These are phyloP conservation scores for Diaporthe vaccinii DNA, from an alignment of 2,329 filamentous ascomycete species.

Conservation along the genomic window DNA sequence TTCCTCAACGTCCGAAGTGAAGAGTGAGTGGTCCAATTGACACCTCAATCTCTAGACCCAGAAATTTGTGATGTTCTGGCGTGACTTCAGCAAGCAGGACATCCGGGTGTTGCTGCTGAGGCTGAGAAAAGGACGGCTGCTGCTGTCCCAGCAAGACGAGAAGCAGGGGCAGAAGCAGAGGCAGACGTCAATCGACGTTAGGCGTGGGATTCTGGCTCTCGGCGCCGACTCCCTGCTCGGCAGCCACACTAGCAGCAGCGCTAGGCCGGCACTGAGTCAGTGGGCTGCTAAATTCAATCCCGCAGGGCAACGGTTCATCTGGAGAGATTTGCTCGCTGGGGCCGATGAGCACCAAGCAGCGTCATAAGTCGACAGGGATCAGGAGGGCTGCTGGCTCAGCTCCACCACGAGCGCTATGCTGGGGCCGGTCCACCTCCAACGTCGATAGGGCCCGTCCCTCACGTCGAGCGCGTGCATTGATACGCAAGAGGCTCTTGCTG, in stretches of 20 bases:
- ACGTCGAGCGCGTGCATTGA: constrained; percentile 11
- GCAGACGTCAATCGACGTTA: not conserved
- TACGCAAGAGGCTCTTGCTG: not conserved
- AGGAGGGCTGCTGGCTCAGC: not conserved
- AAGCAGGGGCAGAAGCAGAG: not conserved
- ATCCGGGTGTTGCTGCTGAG: not conserved
- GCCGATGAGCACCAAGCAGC: not conserved
- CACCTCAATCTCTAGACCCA: no score
- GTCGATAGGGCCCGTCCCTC: not conserved
- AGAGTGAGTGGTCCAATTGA: no score
- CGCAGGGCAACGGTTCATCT: constrained; percentile 11
- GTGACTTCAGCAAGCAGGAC: constrained; percentile 3
- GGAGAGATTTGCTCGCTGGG: not conserved
- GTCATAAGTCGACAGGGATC: constrained; percentile 19
- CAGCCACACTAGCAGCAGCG: not conserved
- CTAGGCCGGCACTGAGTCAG: constrained; percentile 23
- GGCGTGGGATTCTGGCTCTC: not conserved
- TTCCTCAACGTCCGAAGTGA: no score
- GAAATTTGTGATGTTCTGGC: no score
- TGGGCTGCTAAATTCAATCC: constrained; percentile 13
- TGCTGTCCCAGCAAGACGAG: constrained; percentile 12
- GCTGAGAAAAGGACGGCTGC: constrained; percentile 2
- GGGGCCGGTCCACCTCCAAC: constrained; percentile 6
- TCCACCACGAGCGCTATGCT: not conserved
- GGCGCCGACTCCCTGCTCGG: constrained; percentile 14